phyloP scores from a whole-genome alignment of 768 basidiomycete species.

The Jaapia argillacea region DNA sequence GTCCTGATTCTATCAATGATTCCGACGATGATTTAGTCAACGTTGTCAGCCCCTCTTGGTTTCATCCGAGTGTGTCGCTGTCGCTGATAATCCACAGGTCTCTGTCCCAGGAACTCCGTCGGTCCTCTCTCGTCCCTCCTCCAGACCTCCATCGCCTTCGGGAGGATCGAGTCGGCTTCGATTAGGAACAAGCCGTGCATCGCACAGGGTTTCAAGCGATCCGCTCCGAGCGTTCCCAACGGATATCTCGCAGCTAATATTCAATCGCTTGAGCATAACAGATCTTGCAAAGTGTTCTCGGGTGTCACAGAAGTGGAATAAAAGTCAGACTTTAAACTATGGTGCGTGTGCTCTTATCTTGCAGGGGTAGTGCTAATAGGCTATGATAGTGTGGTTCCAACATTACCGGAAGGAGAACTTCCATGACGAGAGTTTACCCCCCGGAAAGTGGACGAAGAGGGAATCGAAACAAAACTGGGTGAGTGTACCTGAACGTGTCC shows the following conservation, averaged over 20 bases:
- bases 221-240: slow-evolving; percentile 69
- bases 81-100: slow-evolving; percentile 29
- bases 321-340: slow-evolving; percentile 87
- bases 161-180: no score
- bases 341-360: slow-evolving; percentile 32
- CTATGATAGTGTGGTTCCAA: slow-evolving; percentile 81
- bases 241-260: slow-evolving; percentile 72
- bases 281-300: slow-evolving; percentile 71
- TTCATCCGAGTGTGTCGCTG: neutral
- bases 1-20: no score
- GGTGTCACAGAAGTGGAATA: slow-evolving; percentile 81
- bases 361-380: slow-evolving; percentile 1
- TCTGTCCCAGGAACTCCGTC: slow-evolving; percentile 62
- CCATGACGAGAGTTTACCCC: slow-evolving; percentile 65
- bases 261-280: slow-evolving; percentile 45
- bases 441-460: slow-evolving; percentile 85
- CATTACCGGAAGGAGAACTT: slow-evolving; percentile 84
- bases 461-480: slow-evolving; percentile 96
- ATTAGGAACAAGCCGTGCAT: no score
- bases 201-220: slow-evolving; percentile 29
- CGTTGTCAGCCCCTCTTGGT: slow-evolving; percentile 34
- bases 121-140: slow-evolving; percentile 34
- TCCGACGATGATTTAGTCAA: slow-evolving; percentile 62
- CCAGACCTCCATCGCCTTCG: slow-evolving; percentile 39
- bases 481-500: slow-evolving; percentile 12